Base-by-base conservation (phyloP, 2,329 filamentous ascomycete species). In the Annulohypoxylon truncatum region DNA sequence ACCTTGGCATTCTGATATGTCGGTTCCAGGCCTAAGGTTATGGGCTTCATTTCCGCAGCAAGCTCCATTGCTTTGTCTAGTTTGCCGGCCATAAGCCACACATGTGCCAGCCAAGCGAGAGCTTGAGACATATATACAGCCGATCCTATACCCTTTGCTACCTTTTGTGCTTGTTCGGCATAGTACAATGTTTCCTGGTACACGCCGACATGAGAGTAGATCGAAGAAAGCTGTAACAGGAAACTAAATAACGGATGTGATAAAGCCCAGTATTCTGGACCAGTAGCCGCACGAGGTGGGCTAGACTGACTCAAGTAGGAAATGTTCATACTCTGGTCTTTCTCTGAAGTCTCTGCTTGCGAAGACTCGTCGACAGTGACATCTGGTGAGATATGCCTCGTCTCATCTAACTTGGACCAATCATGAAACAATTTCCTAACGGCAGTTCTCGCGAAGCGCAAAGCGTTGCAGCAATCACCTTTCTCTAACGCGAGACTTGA, bases 151-250 rank as follows among this genome's bases (percentile, higher is more conserved):
- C 86, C 87, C 63, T 85, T 84, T 20, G 92, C 92, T 64, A 97
- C 87, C 73, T 91, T 93, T 57, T 91, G 83, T 0, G 94, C 94
- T 72, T 96, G 92, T 71, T 97, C 91, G 1, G 91, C 90, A 71
- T 97, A 96, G 76, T 94, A 96, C 0, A 95, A 81, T 1, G 95
- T 95, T 77, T 98, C 95, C 65, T 93, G 90, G 69, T 94, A 93
- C 79, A 97, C 87, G 26, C 96, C 96, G 68, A 96, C 87, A 69
- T 97, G 91, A 0, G 91, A 89, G 72, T 94, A 97, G 1, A 97
- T 82, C 3, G 86, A 85, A 0, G 93, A 93, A 2, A 97, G 85
- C 62, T 94, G 90, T 64, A 90, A 79, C 12, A 97, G 82, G 60
- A 89, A 88, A 28, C 87, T 85, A 72, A 94, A 90, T 18, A 97